Percentiles rank a stretch among this genome's conserved stretches.
phyloP scores from a whole-genome alignment of 2,329 filamentous ascomycete species.

The Apiospora arundinis region DNA sequence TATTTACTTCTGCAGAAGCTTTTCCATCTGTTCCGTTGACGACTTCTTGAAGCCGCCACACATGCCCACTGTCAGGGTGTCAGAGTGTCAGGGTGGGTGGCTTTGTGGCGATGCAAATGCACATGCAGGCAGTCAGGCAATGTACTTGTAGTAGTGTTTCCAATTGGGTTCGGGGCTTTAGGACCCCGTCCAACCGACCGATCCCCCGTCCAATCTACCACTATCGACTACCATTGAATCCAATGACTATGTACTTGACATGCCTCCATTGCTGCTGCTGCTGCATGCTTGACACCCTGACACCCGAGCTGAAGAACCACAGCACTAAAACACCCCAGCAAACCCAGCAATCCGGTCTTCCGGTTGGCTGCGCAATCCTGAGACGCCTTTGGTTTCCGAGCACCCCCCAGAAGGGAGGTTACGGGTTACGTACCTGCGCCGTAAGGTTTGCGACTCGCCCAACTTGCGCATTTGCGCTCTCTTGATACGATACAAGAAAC shows the following conservation, averaged over 20 bases:
- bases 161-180: slow-evolving; percentile 4
- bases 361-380: slow-evolving; percentile 18
- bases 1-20: not conserved
- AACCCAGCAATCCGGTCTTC: not conserved
- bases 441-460: not conserved
- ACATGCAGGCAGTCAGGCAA: not conserved
- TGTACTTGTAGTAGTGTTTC: too few relatives aligned
- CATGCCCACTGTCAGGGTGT: too few relatives aligned
- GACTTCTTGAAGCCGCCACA: too few relatives aligned
- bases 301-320: not conserved
- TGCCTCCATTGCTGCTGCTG: too few relatives aligned
- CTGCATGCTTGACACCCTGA: slow-evolving; percentile 6
- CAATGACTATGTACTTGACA: too few relatives aligned
- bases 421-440: not conserved
- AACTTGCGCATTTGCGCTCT: not conserved
- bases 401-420: not conserved
- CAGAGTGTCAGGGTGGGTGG: not conserved
- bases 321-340: not conserved
- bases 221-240: too few relatives aligned
- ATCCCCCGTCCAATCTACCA: not conserved
- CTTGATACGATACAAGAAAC: not conserved
- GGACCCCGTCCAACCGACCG: not conserved
- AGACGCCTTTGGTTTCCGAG: slow-evolving; percentile 2
- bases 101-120: not conserved
- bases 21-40: not conserved